Conservation (phyloP, 2,329 filamentous ascomycete genomes). For the Cercospora sojina region DNA sequence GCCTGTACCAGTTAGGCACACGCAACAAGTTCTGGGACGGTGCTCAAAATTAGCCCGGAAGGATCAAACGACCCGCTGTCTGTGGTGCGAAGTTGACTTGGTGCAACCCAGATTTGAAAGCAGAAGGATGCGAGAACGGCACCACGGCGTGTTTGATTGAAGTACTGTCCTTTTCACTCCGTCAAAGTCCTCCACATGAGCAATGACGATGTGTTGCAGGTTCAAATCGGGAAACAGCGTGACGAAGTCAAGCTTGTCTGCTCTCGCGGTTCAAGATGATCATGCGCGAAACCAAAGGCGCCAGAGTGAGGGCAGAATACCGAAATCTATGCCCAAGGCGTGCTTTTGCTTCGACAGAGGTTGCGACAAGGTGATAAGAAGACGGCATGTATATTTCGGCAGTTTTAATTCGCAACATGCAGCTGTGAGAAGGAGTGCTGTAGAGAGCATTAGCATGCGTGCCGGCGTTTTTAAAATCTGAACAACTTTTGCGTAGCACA, state of each 20-base stretch:
- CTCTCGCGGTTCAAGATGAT: not conserved
- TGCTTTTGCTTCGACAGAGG: too few relatives aligned
- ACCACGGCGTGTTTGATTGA: not conserved
- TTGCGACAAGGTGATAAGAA: too few relatives aligned
- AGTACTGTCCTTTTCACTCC: not conserved
- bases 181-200: not conserved
- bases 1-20: not conserved
- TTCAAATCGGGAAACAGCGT: not conserved
- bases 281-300: not conserved
- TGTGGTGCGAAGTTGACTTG: not conserved
- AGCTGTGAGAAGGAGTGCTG: not conserved
- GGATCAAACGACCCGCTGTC: not conserved
- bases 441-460: not conserved
- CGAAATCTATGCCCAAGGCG: not conserved
- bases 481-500: not conserved
- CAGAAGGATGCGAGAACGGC: not conserved
- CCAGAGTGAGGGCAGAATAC: not conserved
- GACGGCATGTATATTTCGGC: too few relatives aligned
- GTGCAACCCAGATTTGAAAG: conserved; percentile 6
- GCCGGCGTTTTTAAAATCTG: too few relatives aligned
- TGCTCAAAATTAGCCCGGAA: not conserved
- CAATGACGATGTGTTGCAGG: not conserved
- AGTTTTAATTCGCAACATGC: not conserved
- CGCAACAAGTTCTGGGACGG: not conserved
- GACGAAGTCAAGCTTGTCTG: not conserved